A percentile compares a stretch with the other conserved stretches of the same genome.
Evolutionary conservation across 805 yeast genomes (phyloP).

Genomic region (Wickerhamomyces kurtzmanii): DNA sequence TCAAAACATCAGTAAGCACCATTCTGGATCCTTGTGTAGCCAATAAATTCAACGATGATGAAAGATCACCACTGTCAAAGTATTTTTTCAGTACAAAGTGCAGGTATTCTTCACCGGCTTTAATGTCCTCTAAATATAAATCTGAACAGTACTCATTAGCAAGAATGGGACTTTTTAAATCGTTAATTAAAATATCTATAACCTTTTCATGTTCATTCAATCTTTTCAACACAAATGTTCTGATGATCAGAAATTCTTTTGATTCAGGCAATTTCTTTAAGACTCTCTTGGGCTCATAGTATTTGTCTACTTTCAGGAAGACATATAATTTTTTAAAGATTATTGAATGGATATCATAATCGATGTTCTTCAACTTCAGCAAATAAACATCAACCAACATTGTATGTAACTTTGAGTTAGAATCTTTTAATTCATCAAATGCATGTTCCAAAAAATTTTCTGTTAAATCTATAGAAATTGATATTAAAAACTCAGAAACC

Average conservation of each 20-base stretch:
- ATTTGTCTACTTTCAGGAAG: slow-evolving; percentile 21
- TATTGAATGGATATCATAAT: slow-evolving; percentile 3
- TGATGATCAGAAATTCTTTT: slow-evolving; percentile 25
- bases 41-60: too few relatives aligned
- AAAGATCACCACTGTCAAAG: too few relatives aligned
- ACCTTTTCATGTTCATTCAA: slow-evolving; percentile 55
- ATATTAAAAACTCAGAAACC: slow-evolving; percentile 42
- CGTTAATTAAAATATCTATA: slow-evolving; percentile 48
- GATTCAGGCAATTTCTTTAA: slow-evolving; percentile 19
- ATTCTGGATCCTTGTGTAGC: too few relatives aligned
- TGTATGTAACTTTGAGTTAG: slow-evolving; percentile 28
- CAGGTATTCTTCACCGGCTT: slow-evolving; percentile 27
- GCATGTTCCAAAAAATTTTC: slow-evolving; percentile 44
- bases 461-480: slow-evolving; percentile 19
- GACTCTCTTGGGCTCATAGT: slow-evolving; percentile 26
- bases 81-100: slow-evolving; percentile 30
- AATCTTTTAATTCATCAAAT: slow-evolving; percentile 28
- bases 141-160: slow-evolving; percentile 54
- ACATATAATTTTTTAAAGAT: slow-evolving; percentile 22
- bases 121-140: slow-evolving; percentile 27
- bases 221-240: slow-evolving; percentile 48
- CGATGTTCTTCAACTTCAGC: slow-evolving; percentile 11
- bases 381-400: slow-evolving; percentile 36
- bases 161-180: slow-evolving; percentile 42
- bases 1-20: too few relatives aligned